Evolutionary conservation across 1,139 yeast species (phyloP), one percentile per base, ranked within the genome.

Genomic region (Sugiyamaella pinicola): DNA sequence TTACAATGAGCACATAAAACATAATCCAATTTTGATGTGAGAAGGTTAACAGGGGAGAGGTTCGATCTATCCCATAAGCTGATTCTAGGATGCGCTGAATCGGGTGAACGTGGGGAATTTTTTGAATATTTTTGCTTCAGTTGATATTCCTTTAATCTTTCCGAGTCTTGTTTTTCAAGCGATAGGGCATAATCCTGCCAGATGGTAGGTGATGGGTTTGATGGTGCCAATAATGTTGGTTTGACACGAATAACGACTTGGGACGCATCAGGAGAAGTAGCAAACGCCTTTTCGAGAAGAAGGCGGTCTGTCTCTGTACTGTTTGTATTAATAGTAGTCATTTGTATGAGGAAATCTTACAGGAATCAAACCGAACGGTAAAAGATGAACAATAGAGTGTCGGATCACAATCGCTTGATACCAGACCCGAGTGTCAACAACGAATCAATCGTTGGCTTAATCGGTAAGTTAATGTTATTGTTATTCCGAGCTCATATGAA

Each of bases 1-100:
- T 57, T 47, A 52, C 74, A 70, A 42, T 57, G 62, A 17, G 65
- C 61, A 44, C 74, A 70, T 18, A 70, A 40, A 19, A 57, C 56
- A 47, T 65, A 64, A 49, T 64, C 66, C 46, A 65, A 54, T 24
- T 59, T 61, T 10, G 70, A 59, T 10, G 61, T 56, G 45, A 69
- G 57, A n/a, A 65, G 62, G 52, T 65, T 64, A 19, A 59, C 55
- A n/a, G 62, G 50, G 4, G 65, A 60, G 40, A 68, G 56, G 29
- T 62, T 57, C 17, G 60, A 46, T 44, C 62, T 55, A 44, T 68
- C 72, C 62, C 68, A 61, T 26, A 51, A 43, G 37, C 55, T 46
- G 46, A 62, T 50, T 44, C 52, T 53, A n/a, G 65, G 64, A 28
- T 48, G 55, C 1, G 58, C 57, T 13, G 48, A 41, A 13, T 34